phyloP scores from a whole-genome alignment of 768 basidiomycete species.

The Leccinum barrowsii region DNA sequence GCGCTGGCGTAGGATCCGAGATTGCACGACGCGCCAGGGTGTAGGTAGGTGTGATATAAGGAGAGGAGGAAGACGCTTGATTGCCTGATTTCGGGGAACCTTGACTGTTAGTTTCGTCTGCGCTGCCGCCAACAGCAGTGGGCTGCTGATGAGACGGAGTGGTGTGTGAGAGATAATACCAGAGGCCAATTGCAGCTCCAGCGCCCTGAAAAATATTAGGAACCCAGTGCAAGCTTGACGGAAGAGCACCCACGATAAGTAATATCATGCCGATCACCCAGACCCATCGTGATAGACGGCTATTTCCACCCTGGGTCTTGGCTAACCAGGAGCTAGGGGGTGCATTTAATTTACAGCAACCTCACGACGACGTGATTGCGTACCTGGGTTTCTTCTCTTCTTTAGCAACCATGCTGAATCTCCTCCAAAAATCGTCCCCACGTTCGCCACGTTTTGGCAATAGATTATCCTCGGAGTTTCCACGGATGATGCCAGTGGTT shows the following conservation, averaged over 20 bases:
- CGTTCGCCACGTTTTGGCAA: constrained; percentile 66
- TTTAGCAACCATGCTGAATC: constrained; percentile 81
- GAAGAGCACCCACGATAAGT: constrained; percentile 41
- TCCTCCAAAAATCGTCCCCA: constrained; percentile 83
- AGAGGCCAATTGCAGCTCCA: constrained; percentile 56
- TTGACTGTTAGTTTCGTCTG: constrained; percentile 35
- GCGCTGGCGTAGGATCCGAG: constrained; percentile 19
- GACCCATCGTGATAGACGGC: constrained; percentile 61
- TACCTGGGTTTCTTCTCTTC: constrained; percentile 57
- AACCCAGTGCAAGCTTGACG: neutral
- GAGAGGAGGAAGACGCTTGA: constrained; percentile 22
- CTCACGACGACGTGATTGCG: neutral
- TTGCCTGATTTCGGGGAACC: constrained; percentile 12
- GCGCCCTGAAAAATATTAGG: constrained; percentile 35
- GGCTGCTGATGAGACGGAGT: constrained; percentile 49
- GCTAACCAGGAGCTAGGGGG: constrained; percentile 57
- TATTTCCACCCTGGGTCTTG: constrained; percentile 54
- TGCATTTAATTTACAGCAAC: neutral
- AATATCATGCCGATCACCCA: constrained; percentile 65
- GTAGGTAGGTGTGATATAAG: constrained; percentile 57
- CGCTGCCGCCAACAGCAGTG: constrained; percentile 62
- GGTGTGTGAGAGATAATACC: constrained; percentile 56
- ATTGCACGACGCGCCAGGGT: constrained; percentile 46
- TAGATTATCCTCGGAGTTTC: constrained; percentile 63
- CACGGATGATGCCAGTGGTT: constrained; percentile 53